Percentiles rank a stretch among this genome's conserved stretches.
phyloP scores from a whole-genome alignment of 441 rosid species.

The Sinapis alba region DNA sequence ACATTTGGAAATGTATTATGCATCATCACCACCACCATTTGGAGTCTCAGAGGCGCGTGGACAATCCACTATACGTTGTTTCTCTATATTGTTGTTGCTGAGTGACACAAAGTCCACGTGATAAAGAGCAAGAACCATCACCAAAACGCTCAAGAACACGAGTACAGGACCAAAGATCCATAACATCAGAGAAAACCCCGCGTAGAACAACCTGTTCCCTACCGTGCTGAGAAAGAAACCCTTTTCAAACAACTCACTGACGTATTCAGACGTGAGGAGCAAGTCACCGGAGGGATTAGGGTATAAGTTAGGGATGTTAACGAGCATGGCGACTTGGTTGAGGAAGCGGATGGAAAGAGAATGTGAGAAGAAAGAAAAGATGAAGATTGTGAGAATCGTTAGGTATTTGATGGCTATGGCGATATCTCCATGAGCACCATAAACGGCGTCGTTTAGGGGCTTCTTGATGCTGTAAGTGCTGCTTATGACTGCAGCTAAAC shows the following conservation, averaged over 20 bases:
- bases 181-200: constrained; percentile 60
- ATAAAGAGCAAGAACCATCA: constrained; percentile 68
- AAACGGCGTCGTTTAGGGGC: constrained; percentile 66
- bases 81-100: constrained; percentile 21
- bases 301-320: constrained; percentile 58
- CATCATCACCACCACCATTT: background rate
- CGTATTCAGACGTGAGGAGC: constrained; percentile 53
- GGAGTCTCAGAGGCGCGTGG: background rate
- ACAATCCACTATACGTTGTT: constrained; percentile 24
- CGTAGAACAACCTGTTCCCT: constrained; percentile 82
- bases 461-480: constrained; percentile 84
- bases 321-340: constrained; percentile 76
- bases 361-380: constrained; percentile 80
- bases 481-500: constrained; percentile 82
- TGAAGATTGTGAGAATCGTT: constrained; percentile 60
- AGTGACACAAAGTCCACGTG: constrained; percentile 61
- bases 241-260: constrained; percentile 52
- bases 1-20: background rate
- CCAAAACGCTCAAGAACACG: constrained; percentile 56
- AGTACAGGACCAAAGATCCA: constrained; percentile 88
- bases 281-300: constrained; percentile 7
- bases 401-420: constrained; percentile 69
- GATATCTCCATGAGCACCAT: constrained; percentile 84
- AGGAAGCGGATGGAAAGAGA: constrained; percentile 68
- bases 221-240: constrained; percentile 64